These are phyloP conservation scores for Fusarium sp. DNA, from an alignment of 2,329 filamentous ascomycete species.

Conservation along the genomic window DNA sequence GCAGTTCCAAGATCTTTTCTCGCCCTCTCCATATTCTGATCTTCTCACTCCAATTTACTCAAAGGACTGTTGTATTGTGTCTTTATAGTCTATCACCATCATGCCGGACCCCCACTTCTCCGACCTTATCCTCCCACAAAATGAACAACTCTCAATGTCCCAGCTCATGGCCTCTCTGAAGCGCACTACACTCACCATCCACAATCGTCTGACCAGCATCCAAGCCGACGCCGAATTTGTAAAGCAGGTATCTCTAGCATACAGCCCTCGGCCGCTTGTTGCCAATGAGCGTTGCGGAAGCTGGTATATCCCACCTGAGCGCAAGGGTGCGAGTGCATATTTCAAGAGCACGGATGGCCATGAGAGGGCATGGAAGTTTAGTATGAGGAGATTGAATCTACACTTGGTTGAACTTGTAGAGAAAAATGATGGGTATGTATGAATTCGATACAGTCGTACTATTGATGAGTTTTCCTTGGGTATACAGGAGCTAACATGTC, in stretches of 20 bases:
- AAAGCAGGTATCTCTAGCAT: conserved; percentile 68
- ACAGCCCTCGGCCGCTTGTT: conserved; percentile 75
- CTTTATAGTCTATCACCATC: background rate
- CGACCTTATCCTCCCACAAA: conserved; percentile 66
- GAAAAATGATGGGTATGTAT: conserved; percentile 74
- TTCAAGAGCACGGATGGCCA: conserved; percentile 99
- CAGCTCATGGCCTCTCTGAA: conserved; percentile 80
- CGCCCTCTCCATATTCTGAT: background rate
- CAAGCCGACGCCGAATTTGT: conserved; percentile 83
- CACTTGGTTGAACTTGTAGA: conserved; percentile 81
- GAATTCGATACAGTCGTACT: background rate
- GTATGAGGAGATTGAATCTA: conserved; percentile 85
- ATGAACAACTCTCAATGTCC: conserved; percentile 79
- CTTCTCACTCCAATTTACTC: background rate
- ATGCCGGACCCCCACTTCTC: conserved; percentile 53
- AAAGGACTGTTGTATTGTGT: too few species aligned
- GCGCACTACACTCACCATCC: conserved; percentile 81
- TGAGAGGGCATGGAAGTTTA: conserved; percentile 91
- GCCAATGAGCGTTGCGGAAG: conserved; percentile 96
- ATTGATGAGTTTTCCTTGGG: background rate
- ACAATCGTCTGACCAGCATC: conserved; percentile 88
- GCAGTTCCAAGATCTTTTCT: background rate
- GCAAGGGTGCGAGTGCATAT: conserved; percentile 83
- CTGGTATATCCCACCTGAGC: conserved; percentile 85
- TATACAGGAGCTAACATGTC: conserved; percentile 2